These are phyloP conservation scores for Sordariomycetes sp. DNA, from an alignment of 2,329 filamentous ascomycete species.

Conservation along the genomic window DNA sequence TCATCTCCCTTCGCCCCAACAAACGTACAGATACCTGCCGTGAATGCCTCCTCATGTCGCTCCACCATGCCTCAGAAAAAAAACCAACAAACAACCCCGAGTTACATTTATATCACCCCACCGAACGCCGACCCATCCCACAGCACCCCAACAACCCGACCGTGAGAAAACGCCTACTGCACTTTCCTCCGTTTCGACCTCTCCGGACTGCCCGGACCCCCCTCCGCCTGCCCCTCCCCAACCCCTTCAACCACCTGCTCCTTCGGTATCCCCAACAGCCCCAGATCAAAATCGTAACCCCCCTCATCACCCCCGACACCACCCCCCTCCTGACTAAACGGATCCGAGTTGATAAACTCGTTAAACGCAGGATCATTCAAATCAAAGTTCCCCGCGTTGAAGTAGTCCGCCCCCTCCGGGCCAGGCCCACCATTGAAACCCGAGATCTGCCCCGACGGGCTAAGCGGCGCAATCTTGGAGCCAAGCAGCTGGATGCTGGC, in stretches of 20 bases:
- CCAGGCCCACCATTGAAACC: slow-evolving; percentile 41
- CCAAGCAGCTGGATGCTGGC: slow-evolving; percentile 63
- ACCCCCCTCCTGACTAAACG: slow-evolving; percentile 16
- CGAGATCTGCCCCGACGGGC: slow-evolving; percentile 66
- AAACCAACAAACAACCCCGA: neutral
- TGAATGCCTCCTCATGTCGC: neutral
- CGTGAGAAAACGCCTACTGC: neutral
- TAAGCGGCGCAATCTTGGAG: slow-evolving; percentile 63
- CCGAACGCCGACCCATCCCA: neutral
- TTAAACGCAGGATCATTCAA: slow-evolving; percentile 23
- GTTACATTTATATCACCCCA: neutral
- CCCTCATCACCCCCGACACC: neutral
- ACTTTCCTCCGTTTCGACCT: slow-evolving; percentile 2
- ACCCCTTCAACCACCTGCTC: neutral
- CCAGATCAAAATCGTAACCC: slow-evolving; percentile 35
- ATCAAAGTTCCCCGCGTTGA: slow-evolving; percentile 20
- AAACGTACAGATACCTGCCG: neutral
- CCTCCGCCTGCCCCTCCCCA: slow-evolving; percentile 12
- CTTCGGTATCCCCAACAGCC: slow-evolving; percentile 4
- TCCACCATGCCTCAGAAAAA: neutral
- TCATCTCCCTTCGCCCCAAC: neutral
- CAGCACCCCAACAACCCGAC: neutral
- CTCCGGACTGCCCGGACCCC: slow-evolving; percentile 36
- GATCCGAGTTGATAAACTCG: slow-evolving; percentile 21
- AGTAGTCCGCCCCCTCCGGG: slow-evolving; percentile 13